Base-by-base conservation (phyloP, 495 filamentous ascomycete species). In the Penicillium robsamsonii region DNA sequence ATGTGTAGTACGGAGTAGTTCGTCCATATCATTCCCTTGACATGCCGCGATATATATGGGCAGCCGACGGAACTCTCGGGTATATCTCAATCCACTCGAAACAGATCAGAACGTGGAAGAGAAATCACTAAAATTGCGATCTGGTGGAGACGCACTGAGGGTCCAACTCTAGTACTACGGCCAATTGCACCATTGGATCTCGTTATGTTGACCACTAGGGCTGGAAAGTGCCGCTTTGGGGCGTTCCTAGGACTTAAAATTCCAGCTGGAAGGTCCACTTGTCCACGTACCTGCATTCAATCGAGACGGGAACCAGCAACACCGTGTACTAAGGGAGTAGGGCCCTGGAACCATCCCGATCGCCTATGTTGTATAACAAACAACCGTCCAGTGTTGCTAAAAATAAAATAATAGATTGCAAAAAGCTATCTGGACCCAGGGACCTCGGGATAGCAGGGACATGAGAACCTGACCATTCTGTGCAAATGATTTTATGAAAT, bases 41-140 rank as follows among this genome's bases (percentile, higher is more conserved):
- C 33, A 35, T 35, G 13, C 15, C 5, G 15, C 33, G 0, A 35
- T 35, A 5, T 35, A 35, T 35, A 13, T 35, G 4, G 1, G 12
- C 33, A 37, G 15, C 33, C 13, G 6, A 37, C 13, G 33, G 33
- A 15, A 37, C 33, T 1, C 13, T 37, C 13, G 22, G 12, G 12
- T 24, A 27, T 45, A 5, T 45, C 24, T n/a, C 42, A 27, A 27
- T 45, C 12, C 22, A n/a, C 22, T 12, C 10, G 10, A 12, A 12
- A 43, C 24, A 29, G 43, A 29, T 44, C 18, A 4, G 10, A 49
- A 57, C 48, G 55, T 64, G 58, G 52, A n/a, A 37, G 33, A 15
- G 58, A 18, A 18, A 37, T 38, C 52, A 50, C 55, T 59, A 59
- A 64, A 55, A 49, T 44, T 29, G 35, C 59, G 62, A 65, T 65